These are phyloP conservation scores for Laguncularia racemosa DNA, from an alignment of 345 rosid species.

Conservation along the genomic window DNA sequence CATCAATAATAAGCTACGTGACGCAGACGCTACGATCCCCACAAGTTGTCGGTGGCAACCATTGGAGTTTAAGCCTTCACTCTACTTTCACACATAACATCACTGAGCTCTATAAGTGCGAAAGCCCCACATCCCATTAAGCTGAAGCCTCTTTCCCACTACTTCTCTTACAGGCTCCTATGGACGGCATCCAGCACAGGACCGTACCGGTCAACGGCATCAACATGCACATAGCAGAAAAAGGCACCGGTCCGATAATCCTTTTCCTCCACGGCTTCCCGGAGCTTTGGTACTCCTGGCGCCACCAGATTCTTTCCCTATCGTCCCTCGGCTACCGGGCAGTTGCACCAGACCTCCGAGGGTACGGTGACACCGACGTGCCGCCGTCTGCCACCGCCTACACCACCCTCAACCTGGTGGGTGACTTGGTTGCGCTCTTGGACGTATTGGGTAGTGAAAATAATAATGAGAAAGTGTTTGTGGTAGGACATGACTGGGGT, in stretches of 20 bases:
- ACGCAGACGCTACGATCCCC: too few species aligned
- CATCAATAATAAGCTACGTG: too few species aligned
- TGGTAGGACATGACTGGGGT: slow-evolving; percentile 50
- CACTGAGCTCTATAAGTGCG: too few species aligned
- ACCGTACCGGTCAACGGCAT: slow-evolving; percentile 52
- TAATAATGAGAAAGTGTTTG: slow-evolving; percentile 23
- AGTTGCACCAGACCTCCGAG: slow-evolving; percentile 83
- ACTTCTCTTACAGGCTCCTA: not conserved
- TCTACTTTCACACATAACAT: too few species aligned
- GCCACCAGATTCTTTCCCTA: slow-evolving; percentile 63
- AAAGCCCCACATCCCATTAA: too few species aligned
- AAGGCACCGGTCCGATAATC: slow-evolving; percentile 48
- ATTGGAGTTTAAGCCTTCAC: too few species aligned
- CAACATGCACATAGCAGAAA: slow-evolving; percentile 67
- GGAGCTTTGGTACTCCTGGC: slow-evolving; percentile 80
- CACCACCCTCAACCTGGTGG: slow-evolving; percentile 43
- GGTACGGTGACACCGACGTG: slow-evolving; percentile 69
- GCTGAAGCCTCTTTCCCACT: too few species aligned
- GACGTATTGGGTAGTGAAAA: slow-evolving; percentile 17
- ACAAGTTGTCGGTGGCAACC: too few species aligned
- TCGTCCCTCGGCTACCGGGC: slow-evolving; percentile 64
- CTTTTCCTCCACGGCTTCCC: slow-evolving; percentile 85
- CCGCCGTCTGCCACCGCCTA: slow-evolving; percentile 39
- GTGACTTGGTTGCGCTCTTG: slow-evolving; percentile 34
- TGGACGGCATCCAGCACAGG: slow-evolving; percentile 51